phyloP scores from a whole-genome alignment of 2,329 filamentous ascomycete genomes.

The Fusarium armeniacum region DNA sequence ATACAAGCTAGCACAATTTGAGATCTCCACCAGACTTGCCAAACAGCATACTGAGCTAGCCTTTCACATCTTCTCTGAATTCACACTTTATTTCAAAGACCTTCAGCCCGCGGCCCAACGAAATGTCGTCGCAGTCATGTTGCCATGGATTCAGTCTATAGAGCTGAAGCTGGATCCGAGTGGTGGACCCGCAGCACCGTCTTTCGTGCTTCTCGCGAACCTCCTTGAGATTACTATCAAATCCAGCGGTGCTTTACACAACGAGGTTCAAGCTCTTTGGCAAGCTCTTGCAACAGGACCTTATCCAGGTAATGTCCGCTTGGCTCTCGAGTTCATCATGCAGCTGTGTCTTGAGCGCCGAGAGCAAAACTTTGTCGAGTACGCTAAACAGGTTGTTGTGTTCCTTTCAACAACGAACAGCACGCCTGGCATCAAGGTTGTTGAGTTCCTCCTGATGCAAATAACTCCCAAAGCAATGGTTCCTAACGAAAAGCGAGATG shows the following conservation, averaged over 20 bases:
- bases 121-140: slow-evolving; percentile 92
- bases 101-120: slow-evolving; percentile 85
- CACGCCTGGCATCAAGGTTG: slow-evolving; percentile 86
- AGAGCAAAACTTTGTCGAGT: slow-evolving; percentile 98
- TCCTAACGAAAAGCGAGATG: slow-evolving; percentile 83
- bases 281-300: slow-evolving; percentile 94
- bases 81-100: slow-evolving; percentile 92
- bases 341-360: slow-evolving; percentile 90
- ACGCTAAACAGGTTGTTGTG: slow-evolving; percentile 97
- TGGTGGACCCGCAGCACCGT: slow-evolving; percentile 89
- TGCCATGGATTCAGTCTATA: slow-evolving; percentile 96
- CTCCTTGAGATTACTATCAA: slow-evolving; percentile 96
- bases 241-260: slow-evolving; percentile 88
- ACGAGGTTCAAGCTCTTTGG: slow-evolving; percentile 98
- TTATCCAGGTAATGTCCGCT: slow-evolving; percentile 91
- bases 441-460: slow-evolving; percentile 92
- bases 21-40: slow-evolving; percentile 91
- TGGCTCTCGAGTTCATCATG: slow-evolving; percentile 97
- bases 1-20: slow-evolving; percentile 97
- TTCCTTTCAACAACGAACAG: slow-evolving; percentile 86
- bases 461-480: slow-evolving; percentile 98
- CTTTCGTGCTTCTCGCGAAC: slow-evolving; percentile 95
- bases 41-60: slow-evolving; percentile 90
- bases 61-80: slow-evolving; percentile 96
- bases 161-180: slow-evolving; percentile 93